Evolutionary conservation across 257 asterid species (phyloP).

Genomic region (Solanum appendiculatum): DNA sequence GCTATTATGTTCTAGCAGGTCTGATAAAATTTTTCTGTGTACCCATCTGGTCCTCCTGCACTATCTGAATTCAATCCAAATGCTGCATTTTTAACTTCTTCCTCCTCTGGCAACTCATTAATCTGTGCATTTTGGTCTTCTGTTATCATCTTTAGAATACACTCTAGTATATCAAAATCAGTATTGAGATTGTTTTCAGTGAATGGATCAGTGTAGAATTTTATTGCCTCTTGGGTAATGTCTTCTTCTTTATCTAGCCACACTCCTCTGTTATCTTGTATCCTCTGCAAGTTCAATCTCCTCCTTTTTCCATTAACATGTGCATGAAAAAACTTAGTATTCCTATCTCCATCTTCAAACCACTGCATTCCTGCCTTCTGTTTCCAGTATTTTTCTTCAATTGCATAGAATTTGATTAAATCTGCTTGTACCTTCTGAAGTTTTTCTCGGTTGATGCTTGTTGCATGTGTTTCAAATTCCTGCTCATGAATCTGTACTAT

Average conservation of each 20-base stretch:
- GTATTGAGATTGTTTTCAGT: background rate
- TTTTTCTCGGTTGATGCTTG: too few relatives aligned
- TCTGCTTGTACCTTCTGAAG: too few relatives aligned
- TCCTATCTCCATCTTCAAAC: background rate
- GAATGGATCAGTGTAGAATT: background rate
- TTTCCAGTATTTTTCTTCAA: background rate
- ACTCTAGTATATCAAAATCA: too few relatives aligned
- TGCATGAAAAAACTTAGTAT: background rate
- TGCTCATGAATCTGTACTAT: too few relatives aligned
- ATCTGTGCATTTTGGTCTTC: background rate
- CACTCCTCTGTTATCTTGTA: background rate
- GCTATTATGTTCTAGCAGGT: background rate
- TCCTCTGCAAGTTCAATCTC: background rate
- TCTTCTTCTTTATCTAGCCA: background rate
- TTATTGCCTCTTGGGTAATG: background rate
- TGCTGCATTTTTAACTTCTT: background rate
- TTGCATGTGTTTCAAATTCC: too few relatives aligned
- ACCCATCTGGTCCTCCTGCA: background rate
- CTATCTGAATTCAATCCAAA: background rate
- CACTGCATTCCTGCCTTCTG: background rate
- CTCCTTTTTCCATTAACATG: background rate
- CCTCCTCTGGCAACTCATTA: too few relatives aligned
- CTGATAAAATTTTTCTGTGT: background rate
- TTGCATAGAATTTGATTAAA: background rate
- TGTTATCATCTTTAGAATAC: background rate